phyloP scores from a whole-genome alignment of 164 flowering plant genomes.

The Annona cherimola region DNA sequence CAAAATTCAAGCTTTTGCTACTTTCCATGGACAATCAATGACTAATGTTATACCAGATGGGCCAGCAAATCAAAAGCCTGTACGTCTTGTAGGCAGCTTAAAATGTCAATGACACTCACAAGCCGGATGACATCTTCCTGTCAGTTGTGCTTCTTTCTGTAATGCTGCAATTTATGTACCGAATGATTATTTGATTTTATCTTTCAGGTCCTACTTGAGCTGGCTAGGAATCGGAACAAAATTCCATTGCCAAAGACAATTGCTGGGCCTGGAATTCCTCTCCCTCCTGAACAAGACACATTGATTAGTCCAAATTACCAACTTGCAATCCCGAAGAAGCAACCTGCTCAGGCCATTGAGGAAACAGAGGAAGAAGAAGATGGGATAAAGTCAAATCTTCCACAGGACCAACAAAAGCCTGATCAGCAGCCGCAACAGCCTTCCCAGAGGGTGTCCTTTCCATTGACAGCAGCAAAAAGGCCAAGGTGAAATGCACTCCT shows the following conservation, averaged over 20 bases:
- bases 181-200: too few relatives aligned
- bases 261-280: constrained; percentile 52
- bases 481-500: constrained; percentile 20
- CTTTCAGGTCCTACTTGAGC: constrained; percentile 57
- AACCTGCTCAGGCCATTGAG: constrained; percentile 37
- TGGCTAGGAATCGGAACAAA: constrained; percentile 71
- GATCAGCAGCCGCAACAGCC: constrained; percentile 15
- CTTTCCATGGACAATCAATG: too few relatives aligned
- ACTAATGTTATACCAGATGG: too few relatives aligned
- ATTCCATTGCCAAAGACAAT: constrained; percentile 70
- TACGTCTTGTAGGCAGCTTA: too few relatives aligned
- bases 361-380: constrained; percentile 82
- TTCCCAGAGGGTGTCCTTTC: constrained; percentile 75
- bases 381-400: constrained; percentile 21
- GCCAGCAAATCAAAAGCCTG: too few relatives aligned
- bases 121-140: too few relatives aligned
- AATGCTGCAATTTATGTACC: too few relatives aligned
- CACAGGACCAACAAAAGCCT: constrained; percentile 32
- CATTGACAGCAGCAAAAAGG: constrained; percentile 53
- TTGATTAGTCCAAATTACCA: constrained; percentile 87
- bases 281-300: constrained; percentile 83
- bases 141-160: too few relatives aligned
- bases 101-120: too few relatives aligned
- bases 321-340: constrained; percentile 60
- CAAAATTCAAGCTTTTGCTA: too few relatives aligned